Percentiles rank a stretch among this genome's conserved stretches.
phyloP scores from a whole-genome alignment of 2,329 filamentous ascomycete species.

The Pleoardoris graminearum region DNA sequence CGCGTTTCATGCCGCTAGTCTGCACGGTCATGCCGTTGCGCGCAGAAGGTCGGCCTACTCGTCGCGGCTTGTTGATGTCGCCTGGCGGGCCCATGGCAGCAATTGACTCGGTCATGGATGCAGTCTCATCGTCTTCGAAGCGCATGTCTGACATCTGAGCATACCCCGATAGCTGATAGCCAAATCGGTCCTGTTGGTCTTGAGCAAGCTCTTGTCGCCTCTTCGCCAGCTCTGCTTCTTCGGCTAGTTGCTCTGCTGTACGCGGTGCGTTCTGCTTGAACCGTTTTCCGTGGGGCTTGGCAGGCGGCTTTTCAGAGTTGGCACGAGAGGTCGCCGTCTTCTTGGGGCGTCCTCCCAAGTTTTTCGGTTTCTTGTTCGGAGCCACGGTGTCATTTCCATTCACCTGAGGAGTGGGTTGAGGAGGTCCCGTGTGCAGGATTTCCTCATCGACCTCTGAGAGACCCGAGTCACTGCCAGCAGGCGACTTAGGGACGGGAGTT shows the following conservation, averaged over 20 bases:
- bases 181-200: slow-evolving; percentile 26
- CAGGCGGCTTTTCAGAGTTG: slow-evolving; percentile 31
- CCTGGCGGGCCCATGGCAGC: slow-evolving; percentile 42
- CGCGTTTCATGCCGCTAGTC: slow-evolving; percentile 30
- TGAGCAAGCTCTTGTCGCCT: slow-evolving; percentile 33
- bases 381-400: slow-evolving; percentile 29
- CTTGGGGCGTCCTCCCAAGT: slow-evolving; percentile 34
- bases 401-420: slow-evolving; percentile 16
- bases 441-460: slow-evolving; percentile 46
- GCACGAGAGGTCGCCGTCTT: slow-evolving; percentile 28
- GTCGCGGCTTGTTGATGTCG: slow-evolving; percentile 34
- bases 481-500: slow-evolving; percentile 33
- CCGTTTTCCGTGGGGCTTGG: slow-evolving; percentile 25
- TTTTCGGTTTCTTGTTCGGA: slow-evolving; percentile 34
- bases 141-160: slow-evolving; percentile 39
- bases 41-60: slow-evolving; percentile 30
- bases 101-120: slow-evolving; percentile 42
- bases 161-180: slow-evolving; percentile 22
- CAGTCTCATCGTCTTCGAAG: slow-evolving; percentile 44
- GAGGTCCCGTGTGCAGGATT: slow-evolving; percentile 39
- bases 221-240: slow-evolving; percentile 30
- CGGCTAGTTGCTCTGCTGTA: slow-evolving; percentile 31
- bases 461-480: slow-evolving; percentile 39
- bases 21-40: slow-evolving; percentile 18
- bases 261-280: slow-evolving; percentile 32